Conservation (phyloP, 768 basidiomycete species). For the Mycena filopes region DNA sequence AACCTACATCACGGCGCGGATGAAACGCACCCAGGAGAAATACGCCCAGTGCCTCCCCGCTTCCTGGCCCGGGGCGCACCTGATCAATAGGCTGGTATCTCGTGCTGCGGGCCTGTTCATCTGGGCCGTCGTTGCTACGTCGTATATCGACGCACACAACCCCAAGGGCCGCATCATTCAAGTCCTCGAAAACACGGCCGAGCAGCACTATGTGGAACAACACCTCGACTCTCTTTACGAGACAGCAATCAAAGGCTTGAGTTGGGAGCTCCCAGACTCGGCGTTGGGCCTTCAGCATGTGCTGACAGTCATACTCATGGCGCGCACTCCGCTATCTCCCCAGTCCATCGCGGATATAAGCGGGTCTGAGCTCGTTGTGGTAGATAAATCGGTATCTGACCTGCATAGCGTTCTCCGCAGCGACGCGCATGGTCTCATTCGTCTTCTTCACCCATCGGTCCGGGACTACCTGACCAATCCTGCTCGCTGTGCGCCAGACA, state of each 20-base stretch:
- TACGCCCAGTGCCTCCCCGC: neutral
- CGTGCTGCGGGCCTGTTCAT: neutral
- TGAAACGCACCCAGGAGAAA: neutral
- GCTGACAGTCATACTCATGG: neutral
- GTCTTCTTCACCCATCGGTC: neutral
- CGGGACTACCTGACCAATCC: neutral
- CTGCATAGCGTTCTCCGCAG: neutral
- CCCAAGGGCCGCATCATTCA: neutral
- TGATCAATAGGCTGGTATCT: neutral
- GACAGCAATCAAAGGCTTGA: neutral
- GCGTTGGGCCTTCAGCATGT: neutral
- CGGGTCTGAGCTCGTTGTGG: neutral
- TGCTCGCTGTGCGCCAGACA: neutral
- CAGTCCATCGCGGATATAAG: neutral
- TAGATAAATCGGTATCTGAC: neutral
- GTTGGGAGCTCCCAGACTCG: neutral
- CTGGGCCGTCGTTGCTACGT: slow-evolving; percentile 2
- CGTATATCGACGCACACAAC: neutral
- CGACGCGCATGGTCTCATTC: neutral
- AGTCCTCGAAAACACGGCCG: neutral
- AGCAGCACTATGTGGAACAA: neutral
- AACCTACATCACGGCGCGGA: neutral
- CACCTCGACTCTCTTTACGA: neutral
- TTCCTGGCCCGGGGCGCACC: neutral
- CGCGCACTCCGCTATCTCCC: neutral